These are phyloP conservation scores for Planoprotostelium fungivorum DNA, from an alignment of 78 protist species.

Conservation along the genomic window DNA sequence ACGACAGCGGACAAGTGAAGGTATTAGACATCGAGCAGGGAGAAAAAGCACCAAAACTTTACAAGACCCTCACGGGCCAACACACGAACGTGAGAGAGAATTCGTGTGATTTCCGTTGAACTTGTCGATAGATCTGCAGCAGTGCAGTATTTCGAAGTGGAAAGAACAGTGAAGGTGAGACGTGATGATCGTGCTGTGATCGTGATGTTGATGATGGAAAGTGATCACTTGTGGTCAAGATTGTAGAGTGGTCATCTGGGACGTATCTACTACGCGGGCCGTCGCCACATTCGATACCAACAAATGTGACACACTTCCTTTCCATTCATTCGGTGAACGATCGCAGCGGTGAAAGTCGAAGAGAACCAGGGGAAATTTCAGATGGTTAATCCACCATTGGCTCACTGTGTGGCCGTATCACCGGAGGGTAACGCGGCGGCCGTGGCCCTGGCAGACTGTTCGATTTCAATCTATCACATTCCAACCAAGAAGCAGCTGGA, in stretches of 20 bases:
- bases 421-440: constrained; percentile 19
- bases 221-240: background rate
- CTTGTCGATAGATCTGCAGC: background rate
- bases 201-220: background rate
- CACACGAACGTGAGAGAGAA: constrained; percentile 54
- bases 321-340: constrained; percentile 2
- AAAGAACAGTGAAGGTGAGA: background rate
- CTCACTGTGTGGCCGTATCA: constrained; percentile 27
- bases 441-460: constrained; percentile 27
- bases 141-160: background rate
- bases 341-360: constrained; percentile 1
- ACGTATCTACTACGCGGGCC: constrained; percentile 7
- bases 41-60: background rate
- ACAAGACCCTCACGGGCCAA: constrained; percentile 18
- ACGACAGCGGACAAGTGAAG: constrained; percentile 44
- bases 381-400: constrained; percentile 57
- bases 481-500: constrained; percentile 14
- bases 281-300: constrained; percentile 29
- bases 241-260: background rate
- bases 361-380: constrained; percentile 16
- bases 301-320: constrained; percentile 12
- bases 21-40: constrained; percentile 26
- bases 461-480: constrained; percentile 12
- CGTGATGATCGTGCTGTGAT: background rate
- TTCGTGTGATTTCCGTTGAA: constrained; percentile 21